Evolutionary conservation across 768 basidiomycete species (phyloP).

Genomic region (Mycena filopes): DNA sequence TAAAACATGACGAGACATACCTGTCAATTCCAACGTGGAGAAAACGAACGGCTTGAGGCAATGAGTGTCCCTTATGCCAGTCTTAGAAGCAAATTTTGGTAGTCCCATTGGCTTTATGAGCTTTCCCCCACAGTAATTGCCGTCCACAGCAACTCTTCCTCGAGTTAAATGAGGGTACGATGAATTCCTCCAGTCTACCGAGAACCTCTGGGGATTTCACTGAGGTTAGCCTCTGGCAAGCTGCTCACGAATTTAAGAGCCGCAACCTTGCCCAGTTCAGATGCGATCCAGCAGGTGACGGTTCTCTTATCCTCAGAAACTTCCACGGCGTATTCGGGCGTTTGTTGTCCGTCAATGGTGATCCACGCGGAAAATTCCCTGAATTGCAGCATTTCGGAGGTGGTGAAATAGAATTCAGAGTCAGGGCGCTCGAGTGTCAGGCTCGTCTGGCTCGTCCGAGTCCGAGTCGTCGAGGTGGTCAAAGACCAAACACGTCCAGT

Average conservation of each 20-base stretch:
- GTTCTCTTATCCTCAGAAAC: conserved; percentile 19
- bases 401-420: too few relatives aligned
- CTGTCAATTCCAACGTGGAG: conserved; percentile 21
- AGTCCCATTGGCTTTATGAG: too few relatives aligned
- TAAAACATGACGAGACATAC: conserved; percentile 2
- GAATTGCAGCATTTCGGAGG: conserved; percentile 18
- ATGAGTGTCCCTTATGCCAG: too few relatives aligned
- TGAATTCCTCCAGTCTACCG: conserved; percentile 27
- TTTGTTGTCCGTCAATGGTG: conserved; percentile 24
- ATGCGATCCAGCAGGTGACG: conserved; percentile 38
- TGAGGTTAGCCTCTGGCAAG: too few relatives aligned
- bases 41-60: conserved; percentile 22
- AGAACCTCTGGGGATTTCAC: conserved; percentile 24
- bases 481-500: too few relatives aligned
- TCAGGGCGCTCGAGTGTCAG: too few relatives aligned
- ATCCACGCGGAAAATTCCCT: conserved; percentile 27
- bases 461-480: too few relatives aligned
- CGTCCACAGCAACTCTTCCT: conserved; percentile 20
- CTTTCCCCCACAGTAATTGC: not conserved
- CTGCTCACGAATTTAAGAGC: too few relatives aligned
- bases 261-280: conserved; percentile 40
- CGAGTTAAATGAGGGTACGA: not conserved
- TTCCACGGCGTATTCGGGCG: conserved; percentile 30
- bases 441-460: too few relatives aligned
- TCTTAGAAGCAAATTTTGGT: too few relatives aligned